Evolutionary conservation across 805 yeast species (phyloP), one percentile per base, ranked within the genome.

Genomic region (Ogataea paradorogensis): DNA sequence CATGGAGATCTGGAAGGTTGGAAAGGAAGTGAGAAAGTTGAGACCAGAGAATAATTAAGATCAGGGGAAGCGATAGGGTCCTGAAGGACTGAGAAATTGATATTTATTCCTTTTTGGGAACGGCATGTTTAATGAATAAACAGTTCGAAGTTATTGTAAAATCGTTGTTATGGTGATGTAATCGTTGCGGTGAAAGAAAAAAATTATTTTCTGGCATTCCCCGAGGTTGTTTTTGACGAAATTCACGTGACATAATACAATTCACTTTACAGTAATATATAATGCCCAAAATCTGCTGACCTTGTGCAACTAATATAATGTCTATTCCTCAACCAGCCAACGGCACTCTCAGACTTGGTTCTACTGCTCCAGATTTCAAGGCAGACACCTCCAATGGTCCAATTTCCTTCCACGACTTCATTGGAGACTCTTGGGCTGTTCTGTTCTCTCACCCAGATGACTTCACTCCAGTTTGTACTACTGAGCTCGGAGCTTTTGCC

Each of bases 1-100:
- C 66, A 89, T 93, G 84, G 99, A 93, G 80, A 93, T 93, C 91
- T 93, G 99, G 99, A 85, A 70, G 66, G 99, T 93, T 59, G 99
- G 99, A 67, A 91, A 91, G 79, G 98, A 93, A 79, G 99, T 93
- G 57, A 91, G 99, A 83, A 93, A 93, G 76, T 83, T 93, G 70
- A 90, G 99, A 76, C 99, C 99, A 63, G 99, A 93, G 78, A 91
- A 93, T 93, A 80, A 84, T 70, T 90, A 85, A 32, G 32, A 27
- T n/a, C 16, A 20, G 34, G 35, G 33, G 35, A 38, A 33, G 33
- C 41, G 48, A 40, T 33, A 39, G 38, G 45, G 50, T 37, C 35
- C 35, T 13, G 35, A 37, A 30, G 35, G 35, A 27, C 35, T 30
- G 16, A 4, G 18, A 15, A 21, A 24, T 37, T 37, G 27, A 16